A percentile compares a stretch with the other conserved stretches of the same genome.
These are phyloP conservation scores for Pelomyxa schiedti DNA, from an alignment of 78 protist genomes.

Conservation along the genomic window DNA sequence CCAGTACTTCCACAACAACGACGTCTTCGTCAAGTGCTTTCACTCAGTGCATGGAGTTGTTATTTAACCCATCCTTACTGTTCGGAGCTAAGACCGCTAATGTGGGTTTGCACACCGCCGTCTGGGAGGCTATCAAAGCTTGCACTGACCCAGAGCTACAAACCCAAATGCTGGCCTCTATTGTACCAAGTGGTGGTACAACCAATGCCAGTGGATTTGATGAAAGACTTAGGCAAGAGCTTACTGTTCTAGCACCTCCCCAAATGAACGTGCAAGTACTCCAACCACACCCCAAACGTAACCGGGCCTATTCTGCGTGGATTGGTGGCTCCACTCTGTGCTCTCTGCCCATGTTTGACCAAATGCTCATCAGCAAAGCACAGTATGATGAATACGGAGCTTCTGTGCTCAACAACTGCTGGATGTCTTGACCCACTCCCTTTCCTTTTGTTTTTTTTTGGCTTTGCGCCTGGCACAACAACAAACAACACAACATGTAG, in stretches of 20 bases:
- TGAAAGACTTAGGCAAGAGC: background rate
- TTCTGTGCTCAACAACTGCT: background rate
- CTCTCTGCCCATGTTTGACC: conserved; percentile 76
- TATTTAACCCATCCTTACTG: conserved; percentile 54
- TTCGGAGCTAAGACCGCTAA: conserved; percentile 68
- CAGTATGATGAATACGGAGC: conserved; percentile 55
- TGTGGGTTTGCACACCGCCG: conserved; percentile 60
- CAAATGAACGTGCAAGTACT: background rate
- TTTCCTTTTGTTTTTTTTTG: too few relatives aligned
- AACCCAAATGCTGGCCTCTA: conserved; percentile 33
- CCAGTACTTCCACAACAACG: conserved; percentile 75
- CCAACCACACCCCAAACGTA: conserved; percentile 34
- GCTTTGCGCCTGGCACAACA: too few relatives aligned
- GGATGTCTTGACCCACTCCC: too few relatives aligned
- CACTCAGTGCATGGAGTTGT: conserved; percentile 62
- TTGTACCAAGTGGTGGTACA: conserved; percentile 75
- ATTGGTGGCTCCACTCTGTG: background rate
- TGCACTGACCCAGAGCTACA: conserved; percentile 56
- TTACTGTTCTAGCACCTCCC: background rate
- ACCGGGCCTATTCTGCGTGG: background rate
- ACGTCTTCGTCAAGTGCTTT: conserved; percentile 74
- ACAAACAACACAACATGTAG: too few relatives aligned
- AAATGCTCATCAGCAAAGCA: conserved; percentile 79
- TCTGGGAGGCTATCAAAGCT: conserved; percentile 14
- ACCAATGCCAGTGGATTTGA: conserved; percentile 1